Percentiles rank a stretch among this genome's conserved stretches.
These are phyloP conservation scores for Tetrapisispora phaffii DNA, from an alignment of 805 yeast species.

Conservation along the genomic window DNA sequence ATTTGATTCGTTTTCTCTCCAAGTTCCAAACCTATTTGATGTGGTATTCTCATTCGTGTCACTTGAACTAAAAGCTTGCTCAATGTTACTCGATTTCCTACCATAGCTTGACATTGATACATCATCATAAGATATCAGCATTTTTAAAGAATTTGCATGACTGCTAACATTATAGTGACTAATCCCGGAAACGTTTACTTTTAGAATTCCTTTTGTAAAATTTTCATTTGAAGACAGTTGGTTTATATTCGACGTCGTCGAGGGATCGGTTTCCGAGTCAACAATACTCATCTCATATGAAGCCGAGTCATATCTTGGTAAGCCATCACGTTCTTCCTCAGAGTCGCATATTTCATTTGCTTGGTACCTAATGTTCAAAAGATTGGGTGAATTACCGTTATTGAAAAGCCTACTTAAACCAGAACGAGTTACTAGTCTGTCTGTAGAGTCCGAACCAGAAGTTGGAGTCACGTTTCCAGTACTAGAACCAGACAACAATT, in stretches of 20 bases:
- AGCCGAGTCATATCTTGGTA: not conserved
- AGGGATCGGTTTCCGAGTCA: not conserved
- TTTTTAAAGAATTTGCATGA: not conserved
- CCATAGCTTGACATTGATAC: slow-evolving; percentile 1
- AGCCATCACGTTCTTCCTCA: not conserved
- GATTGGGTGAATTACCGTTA: not conserved
- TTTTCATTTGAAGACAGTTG: not conserved
- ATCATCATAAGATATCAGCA: not conserved
- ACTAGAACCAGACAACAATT: not conserved
- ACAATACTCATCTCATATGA: not conserved
- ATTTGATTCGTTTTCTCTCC: not conserved
- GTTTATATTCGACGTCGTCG: not conserved
- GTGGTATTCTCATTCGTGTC: not conserved
- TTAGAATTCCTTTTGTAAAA: not conserved
- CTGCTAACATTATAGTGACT: not conserved
- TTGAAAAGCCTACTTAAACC: slow-evolving; percentile 1
- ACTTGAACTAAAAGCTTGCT: not conserved
- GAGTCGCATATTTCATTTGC: not conserved
- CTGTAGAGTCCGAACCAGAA: not conserved
- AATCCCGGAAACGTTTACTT: not conserved
- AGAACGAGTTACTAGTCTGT: not conserved
- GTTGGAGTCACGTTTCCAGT: not conserved
- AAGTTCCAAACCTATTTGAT: not conserved
- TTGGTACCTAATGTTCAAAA: not conserved
- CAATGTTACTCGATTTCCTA: not conserved